Evolutionary conservation across 2,329 filamentous ascomycete species (phyloP), one percentile per base, ranked within the genome.

Genomic region (Ilyonectria destructans): DNA sequence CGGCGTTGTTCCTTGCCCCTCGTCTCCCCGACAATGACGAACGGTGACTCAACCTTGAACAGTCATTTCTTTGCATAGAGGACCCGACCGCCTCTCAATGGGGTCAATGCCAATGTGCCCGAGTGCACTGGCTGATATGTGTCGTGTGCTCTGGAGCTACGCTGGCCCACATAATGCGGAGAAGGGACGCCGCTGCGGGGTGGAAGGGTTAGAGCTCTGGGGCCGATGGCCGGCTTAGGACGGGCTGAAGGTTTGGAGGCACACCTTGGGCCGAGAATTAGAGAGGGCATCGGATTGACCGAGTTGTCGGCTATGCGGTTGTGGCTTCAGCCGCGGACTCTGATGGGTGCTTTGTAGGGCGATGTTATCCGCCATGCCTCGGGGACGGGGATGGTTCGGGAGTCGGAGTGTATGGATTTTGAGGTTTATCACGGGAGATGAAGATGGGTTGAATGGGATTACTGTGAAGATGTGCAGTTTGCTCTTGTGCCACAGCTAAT

Each of bases 111-210:
- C 62, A 59, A 49, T 31, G 46, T 52, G 48, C 19, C 21, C 21
- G 31, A 21, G 56, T 21, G 62, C 66, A 61, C 56, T 57, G 61
- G 29, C 61, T 61, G 57, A 52, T 19, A 49, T 57, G 31, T 64
- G 68, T 67, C 68, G 68, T 65, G 68, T 70, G 68, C 68, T 48
- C 37, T 21, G 21, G 46, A 49, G 21, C 51, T 40, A 49, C 49
- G 29, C 46, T 31, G 65, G 55, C 55, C 65, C 62, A 66, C 68
- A 67, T 62, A 66, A 58, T 64, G 67, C 64, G 67, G 67, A 69
- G 67, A 59, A 66, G 31, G 13, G n/a, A 40, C 45, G 12, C 23
- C 21, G 52, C 33, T 49, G 51, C 40, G 29, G n/a, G 19, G 19
- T 21, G 56, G 29, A 31, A 29, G 51, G 17, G 37, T 46, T 26